These are phyloP conservation scores for Lachnellula arida DNA, from an alignment of 2,329 filamentous ascomycete genomes.

Conservation along the genomic window DNA sequence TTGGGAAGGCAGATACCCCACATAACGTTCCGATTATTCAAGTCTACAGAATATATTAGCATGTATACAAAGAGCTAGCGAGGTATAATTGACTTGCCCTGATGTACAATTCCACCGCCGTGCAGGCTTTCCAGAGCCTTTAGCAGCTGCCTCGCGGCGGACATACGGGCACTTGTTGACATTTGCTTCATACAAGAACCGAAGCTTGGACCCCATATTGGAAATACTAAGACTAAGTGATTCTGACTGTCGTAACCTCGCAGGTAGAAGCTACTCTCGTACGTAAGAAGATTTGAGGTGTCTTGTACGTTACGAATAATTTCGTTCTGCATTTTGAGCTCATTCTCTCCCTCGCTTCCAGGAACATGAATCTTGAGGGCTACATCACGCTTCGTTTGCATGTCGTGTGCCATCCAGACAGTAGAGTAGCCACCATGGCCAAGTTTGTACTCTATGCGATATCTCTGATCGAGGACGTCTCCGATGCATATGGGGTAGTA, in stretches of 20 bases:
- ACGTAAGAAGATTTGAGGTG: constrained; percentile 8
- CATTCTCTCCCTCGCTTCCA: constrained; percentile 7
- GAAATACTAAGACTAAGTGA: constrained; percentile 11
- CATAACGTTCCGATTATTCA: constrained; percentile 10
- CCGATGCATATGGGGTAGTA: constrained; percentile 32
- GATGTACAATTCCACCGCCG: constrained; percentile 12
- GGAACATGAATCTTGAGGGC: constrained; percentile 14
- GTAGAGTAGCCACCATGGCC: constrained; percentile 42
- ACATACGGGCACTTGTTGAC: constrained; percentile 4
- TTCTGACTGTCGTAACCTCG: not conserved
- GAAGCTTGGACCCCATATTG: constrained; percentile 9
- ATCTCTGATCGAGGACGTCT: constrained; percentile 38
- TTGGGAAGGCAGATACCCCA: constrained; percentile 6
- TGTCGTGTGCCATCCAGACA: constrained; percentile 40
- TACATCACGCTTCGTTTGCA: constrained; percentile 6
- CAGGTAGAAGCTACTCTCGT: constrained; percentile 6
- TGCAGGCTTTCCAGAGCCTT: constrained; percentile 11
- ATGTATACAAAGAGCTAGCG: not conserved
- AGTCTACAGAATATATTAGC: constrained; percentile 11
- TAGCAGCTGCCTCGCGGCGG: constrained; percentile 12
- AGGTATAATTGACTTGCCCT: constrained; percentile 2
- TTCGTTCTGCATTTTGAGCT: constrained; percentile 12
- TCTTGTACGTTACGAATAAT: constrained; percentile 7
- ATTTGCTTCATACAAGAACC: not conserved
- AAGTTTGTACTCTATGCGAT: constrained; percentile 41